A percentile compares a stretch with the other conserved stretches of the same genome.
Evolutionary conservation across 2,329 filamentous ascomycete genomes (phyloP).

Genomic region (Beauveria caledonica): DNA sequence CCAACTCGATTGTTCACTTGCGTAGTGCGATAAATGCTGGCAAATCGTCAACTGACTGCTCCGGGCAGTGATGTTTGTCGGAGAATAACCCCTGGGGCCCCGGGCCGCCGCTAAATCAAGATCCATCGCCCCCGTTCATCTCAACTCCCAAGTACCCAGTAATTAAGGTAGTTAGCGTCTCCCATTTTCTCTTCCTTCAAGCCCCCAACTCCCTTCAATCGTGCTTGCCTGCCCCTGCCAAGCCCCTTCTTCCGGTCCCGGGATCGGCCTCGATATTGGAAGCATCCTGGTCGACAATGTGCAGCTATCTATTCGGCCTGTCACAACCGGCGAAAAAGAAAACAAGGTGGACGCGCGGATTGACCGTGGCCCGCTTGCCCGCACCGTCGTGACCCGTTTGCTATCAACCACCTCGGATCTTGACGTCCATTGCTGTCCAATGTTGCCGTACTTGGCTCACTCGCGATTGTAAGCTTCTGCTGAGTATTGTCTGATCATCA

Average conservation of each 20-base stretch:
- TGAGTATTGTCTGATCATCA: neutral
- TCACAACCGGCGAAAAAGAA: neutral
- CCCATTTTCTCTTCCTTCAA: neutral
- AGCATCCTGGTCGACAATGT: neutral
- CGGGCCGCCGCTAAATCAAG: no score
- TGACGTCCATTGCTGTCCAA: neutral
- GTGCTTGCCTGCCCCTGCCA: neutral
- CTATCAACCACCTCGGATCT: neutral
- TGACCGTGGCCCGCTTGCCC: neutral
- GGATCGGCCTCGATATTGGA: neutral
- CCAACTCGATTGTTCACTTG: no score
- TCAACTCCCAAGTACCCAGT: neutral
- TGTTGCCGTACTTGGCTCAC: neutral
- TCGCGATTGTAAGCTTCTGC: neutral
- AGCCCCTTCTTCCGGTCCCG: neutral
- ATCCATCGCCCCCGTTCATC: neutral
- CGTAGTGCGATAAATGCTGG: no score
- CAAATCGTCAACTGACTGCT: no score
- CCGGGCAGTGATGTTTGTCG: no score
- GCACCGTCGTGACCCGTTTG: neutral
- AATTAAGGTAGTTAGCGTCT: neutral
- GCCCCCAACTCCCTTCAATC: neutral
- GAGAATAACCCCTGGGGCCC: no score
- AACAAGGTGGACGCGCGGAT: neutral
- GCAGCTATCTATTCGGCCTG: neutral